Percentiles rank a stretch among this genome's conserved stretches.
phyloP scores from a whole-genome alignment of 768 basidiomycete species.

The Russula ochroleuca region DNA sequence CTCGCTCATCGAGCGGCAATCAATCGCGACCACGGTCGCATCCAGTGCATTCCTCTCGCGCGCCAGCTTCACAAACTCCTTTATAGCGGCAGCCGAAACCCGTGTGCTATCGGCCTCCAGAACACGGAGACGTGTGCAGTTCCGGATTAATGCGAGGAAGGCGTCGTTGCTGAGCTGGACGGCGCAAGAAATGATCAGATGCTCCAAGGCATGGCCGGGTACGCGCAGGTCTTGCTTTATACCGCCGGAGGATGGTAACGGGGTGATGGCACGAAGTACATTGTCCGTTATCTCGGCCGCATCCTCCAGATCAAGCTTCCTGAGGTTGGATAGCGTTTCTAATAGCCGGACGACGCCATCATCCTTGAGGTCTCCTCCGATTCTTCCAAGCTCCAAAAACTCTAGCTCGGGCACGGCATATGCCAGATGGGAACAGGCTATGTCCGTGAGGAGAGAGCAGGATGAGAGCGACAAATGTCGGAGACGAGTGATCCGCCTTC shows the following conservation, averaged over 20 bases:
- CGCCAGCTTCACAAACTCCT: constrained; percentile 59
- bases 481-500: constrained; percentile 61
- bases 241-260: constrained; percentile 31
- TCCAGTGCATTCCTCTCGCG: constrained; percentile 46
- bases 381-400: constrained; percentile 72
- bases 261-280: constrained; percentile 64
- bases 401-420: constrained; percentile 67
- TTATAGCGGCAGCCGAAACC: constrained; percentile 56
- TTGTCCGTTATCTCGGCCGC: constrained; percentile 68
- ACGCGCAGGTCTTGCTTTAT: constrained; percentile 22
- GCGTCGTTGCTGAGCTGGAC: constrained; percentile 59
- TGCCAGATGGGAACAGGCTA: constrained; percentile 68
- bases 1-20: constrained; percentile 71
- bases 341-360: constrained; percentile 72
- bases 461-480: constrained; percentile 70
- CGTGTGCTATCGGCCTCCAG: constrained; percentile 80
- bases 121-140: constrained; percentile 55
- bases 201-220: constrained; percentile 63
- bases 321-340: constrained; percentile 61
- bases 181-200: constrained; percentile 67
- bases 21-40: constrained; percentile 63
- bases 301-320: constrained; percentile 82
- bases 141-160: constrained; percentile 56
- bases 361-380: constrained; percentile 64
- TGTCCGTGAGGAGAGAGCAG: constrained; percentile 69